These are phyloP conservation scores for Wickerhamomyces sydowiorum DNA, from an alignment of 805 yeast species.

Conservation along the genomic window DNA sequence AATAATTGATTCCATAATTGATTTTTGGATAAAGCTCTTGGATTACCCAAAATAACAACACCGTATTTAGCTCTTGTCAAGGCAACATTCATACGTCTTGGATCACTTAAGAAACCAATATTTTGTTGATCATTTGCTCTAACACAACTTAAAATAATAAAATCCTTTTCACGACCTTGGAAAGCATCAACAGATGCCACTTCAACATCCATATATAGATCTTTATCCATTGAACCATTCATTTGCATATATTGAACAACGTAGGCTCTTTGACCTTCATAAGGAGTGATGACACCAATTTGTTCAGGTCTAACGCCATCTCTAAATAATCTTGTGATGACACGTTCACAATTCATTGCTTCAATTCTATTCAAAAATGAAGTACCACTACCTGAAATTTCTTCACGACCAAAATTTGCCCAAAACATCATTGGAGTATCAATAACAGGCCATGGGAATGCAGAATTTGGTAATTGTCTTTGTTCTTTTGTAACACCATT, in stretches of 20 bases:
- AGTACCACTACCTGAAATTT: constrained; percentile 74
- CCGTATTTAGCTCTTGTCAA: constrained; percentile 86
- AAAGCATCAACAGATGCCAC: constrained; percentile 94
- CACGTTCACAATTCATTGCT: constrained; percentile 81
- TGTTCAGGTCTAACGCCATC: constrained; percentile 77
- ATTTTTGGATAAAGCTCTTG: constrained; percentile 66
- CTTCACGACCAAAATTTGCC: constrained; percentile 87
- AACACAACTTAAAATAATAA: constrained; percentile 73
- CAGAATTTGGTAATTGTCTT: constrained; percentile 45
- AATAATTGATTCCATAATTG: constrained; percentile 74
- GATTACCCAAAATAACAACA: constrained; percentile 76
- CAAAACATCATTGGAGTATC: constrained; percentile 94
- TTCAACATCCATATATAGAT: constrained; percentile 66
- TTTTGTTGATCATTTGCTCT: constrained; percentile 69
- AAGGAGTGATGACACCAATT: constrained; percentile 92
- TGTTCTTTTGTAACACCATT: constrained; percentile 84
- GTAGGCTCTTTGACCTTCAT: constrained; percentile 89
- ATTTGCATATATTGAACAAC: constrained; percentile 70
- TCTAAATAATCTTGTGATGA: constrained; percentile 63
- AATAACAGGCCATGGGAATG: constrained; percentile 89
- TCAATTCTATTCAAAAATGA: constrained; percentile 82
- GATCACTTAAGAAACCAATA: constrained; percentile 81
- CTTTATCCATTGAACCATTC: constrained; percentile 63
- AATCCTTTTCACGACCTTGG: constrained; percentile 87
- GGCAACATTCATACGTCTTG: constrained; percentile 85